Evolutionary conservation across 164 flowering plant species (phyloP), one percentile per base, ranked within the genome.

Genomic region (Tinospora cordifolia): DNA sequence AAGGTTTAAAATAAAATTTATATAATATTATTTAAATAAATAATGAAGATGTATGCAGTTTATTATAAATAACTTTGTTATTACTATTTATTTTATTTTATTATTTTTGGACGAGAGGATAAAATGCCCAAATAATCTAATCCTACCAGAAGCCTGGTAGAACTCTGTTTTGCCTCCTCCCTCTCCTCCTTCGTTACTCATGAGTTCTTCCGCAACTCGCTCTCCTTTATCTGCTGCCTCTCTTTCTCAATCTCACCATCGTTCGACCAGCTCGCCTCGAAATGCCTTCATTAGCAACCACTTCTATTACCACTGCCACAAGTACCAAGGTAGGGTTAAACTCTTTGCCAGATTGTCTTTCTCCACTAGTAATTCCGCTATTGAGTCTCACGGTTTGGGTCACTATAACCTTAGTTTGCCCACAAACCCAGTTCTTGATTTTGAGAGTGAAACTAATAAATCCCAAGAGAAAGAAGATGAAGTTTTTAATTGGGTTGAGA

Each of bases 201-300:
- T 69, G 75, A 67, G 62, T 71, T 63, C 70, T 64, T n/a, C 63
- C 27, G 58, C 62, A 38, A 64, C 73, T 74, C 72, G 72, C 36
- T 57, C 68, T 44, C 72, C 66, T 21, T 19, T 69, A 14, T 57
- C 72, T 39, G 4, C 3, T 30, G 54, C 46, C 27, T 71, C 64
- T 58, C 34, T 51, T 24, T 64, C 67, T 4, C 68, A 39, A 0
- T 63, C 66, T 62, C 46, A 54, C n/a, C 36, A 22, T 5, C 65
- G 66, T 8, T 60, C 47, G 15, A 3, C 47, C 21, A 3, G 59
- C 3, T 54, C 24, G 8, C 63, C 17, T 63, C 69, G 59, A 15
- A 12, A 44, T 26, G n/a, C 58, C 19, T 59, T 49, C 68, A 46
- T 8, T 36, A 26, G 22, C 66, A 39, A 44, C 72, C 59, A 58